phyloP scores from a whole-genome alignment of 345 rosid genomes.

The Arabis hirsuta region DNA sequence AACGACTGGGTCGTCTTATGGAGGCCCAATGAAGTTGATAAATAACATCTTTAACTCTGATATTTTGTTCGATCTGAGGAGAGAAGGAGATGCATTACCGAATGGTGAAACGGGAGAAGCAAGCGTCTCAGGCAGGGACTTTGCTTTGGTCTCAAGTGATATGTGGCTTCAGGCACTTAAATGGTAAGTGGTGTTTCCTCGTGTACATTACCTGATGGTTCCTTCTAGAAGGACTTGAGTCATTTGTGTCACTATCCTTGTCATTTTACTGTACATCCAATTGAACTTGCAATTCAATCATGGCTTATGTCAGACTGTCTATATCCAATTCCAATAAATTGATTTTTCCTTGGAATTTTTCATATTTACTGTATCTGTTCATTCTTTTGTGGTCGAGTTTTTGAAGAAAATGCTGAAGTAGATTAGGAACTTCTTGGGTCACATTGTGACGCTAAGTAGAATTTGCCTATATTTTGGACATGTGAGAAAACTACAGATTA shows the following conservation, averaged over 20 bases:
- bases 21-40: constrained; percentile 90
- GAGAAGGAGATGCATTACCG: constrained; percentile 62
- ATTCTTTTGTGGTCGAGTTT: not conserved
- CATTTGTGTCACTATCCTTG: constrained; percentile 3
- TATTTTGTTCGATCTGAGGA: constrained; percentile 73
- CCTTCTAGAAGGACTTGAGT: constrained; percentile 5
- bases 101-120: constrained; percentile 70
- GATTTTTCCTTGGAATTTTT: not conserved
- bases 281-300: constrained; percentile 12
- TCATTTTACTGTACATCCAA: constrained; percentile 17
- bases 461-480: constrained; percentile 4
- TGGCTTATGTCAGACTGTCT: not conserved
- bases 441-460: not conserved
- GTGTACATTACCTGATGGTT: not conserved
- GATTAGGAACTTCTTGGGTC: not conserved
- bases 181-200: constrained; percentile 56
- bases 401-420: constrained; percentile 11
- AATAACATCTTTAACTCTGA: constrained; percentile 87
- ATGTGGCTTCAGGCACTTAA: constrained; percentile 96
- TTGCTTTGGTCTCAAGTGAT: constrained; percentile 89
- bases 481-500: constrained; percentile 10
- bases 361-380: not conserved
- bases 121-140: constrained; percentile 84
- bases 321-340: not conserved
- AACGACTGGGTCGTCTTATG: constrained; percentile 64